Evolutionary conservation across 73 alveolate genomes (phyloP), one percentile per base, ranked within the genome.

Genomic region (Effrenium voratum): DNA sequence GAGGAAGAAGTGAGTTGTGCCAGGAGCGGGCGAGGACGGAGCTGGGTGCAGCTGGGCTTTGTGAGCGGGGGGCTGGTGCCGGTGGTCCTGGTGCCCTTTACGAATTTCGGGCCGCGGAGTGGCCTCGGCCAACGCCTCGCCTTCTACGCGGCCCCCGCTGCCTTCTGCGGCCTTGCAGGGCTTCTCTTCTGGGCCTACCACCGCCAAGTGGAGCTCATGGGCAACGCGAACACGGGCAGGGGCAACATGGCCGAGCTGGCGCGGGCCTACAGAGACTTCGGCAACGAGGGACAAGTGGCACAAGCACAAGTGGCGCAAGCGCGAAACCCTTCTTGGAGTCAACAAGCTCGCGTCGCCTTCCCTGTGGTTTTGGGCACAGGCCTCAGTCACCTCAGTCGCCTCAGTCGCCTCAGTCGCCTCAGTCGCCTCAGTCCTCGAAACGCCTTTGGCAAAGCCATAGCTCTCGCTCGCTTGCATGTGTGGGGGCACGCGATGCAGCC

Each of bases 1-100:
- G n/a, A n/a, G n/a, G n/a, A n/a, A n/a, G n/a, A n/a, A n/a, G n/a
- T n/a, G n/a, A n/a, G n/a, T n/a, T 44, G 32, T 3, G 72, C 70
- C 16, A 46, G 60, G 85, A 50, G 38, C 28, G 82, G 77, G 36
- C 60, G 66, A 43, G 63, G 95, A 22, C 45, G 85, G 28, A 59
- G 73, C 77, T 88, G 86, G 95, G 73, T 88, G 28, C 95, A 88
- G 85, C 28, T 88, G 86, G 95, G 95, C 36, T 88, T 88, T 45
- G 84, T 70, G 41, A n/a, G 73, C 19, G 95, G 95, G 15, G 86
- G 86, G 1, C 72, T 88, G 2, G 75, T 88, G n/a, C 95, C 95
- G 24, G 72, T 88, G 26, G 2, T 88, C 86, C 41, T 86, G 28
- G 46, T 55, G 28, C 95, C 95, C 0, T 88, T 66, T 40, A 88